These are phyloP conservation scores for Spathaspora passalidarum DNA, from an alignment of 805 yeast genomes.

Conservation along the genomic window DNA sequence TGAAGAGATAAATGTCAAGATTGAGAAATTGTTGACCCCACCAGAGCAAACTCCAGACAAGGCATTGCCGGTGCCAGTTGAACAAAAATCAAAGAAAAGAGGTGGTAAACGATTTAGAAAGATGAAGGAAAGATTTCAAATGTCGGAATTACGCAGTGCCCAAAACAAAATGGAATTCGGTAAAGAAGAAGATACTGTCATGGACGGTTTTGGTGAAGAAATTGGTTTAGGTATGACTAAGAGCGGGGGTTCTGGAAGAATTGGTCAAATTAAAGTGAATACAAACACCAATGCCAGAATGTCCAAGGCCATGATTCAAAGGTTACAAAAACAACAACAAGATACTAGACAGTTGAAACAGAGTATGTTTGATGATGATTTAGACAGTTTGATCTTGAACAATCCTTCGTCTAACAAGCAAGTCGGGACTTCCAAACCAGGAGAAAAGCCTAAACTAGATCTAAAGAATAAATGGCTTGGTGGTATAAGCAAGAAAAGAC, in stretches of 20 bases:
- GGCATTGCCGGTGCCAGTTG: conserved; percentile 73
- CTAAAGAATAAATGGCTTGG: conserved; percentile 18
- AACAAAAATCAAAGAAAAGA: conserved; percentile 72
- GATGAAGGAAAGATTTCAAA: conserved; percentile 73
- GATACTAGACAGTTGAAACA: neutral
- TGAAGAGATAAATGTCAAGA: conserved; percentile 55
- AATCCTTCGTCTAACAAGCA: conserved; percentile 4
- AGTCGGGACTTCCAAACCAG: neutral
- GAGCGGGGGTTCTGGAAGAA: conserved; percentile 17
- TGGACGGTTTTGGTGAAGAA: conserved; percentile 74
- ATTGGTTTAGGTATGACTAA: conserved; percentile 76
- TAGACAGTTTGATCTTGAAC: conserved; percentile 14
- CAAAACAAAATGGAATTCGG: conserved; percentile 88
- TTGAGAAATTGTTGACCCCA: conserved; percentile 73
- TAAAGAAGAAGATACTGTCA: conserved; percentile 57
- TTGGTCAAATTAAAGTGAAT: conserved; percentile 32
- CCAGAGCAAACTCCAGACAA: conserved; percentile 62
- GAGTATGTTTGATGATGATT: conserved; percentile 11
- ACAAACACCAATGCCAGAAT: conserved; percentile 54
- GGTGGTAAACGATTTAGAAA: conserved; percentile 83
- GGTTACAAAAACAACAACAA: conserved; percentile 30
- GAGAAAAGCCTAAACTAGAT: neutral
- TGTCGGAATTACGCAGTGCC: conserved; percentile 77
- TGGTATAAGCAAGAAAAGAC: conserved; percentile 16
- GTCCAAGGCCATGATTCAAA: conserved; percentile 56